phyloP scores from a whole-genome alignment of 2,329 filamentous ascomycete genomes.

The Venturia pyrina region DNA sequence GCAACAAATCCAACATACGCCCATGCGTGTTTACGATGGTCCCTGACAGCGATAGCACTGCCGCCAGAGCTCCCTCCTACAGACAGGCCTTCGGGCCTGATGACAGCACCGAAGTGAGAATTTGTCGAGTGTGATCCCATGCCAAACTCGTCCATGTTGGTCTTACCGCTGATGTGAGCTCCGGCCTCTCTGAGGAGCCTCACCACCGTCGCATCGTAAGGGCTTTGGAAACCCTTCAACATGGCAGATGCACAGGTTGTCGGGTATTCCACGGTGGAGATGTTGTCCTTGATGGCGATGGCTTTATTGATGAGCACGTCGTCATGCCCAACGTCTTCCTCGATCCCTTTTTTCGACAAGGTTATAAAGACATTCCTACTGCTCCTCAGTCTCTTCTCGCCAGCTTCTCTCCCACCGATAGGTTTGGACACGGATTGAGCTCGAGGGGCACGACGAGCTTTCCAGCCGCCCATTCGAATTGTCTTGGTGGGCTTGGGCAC shows the following conservation, averaged over 20 bases:
- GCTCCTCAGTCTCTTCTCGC: background rate
- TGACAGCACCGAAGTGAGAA: slow-evolving; percentile 57
- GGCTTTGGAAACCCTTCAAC: slow-evolving; percentile 57
- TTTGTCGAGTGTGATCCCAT: slow-evolving; percentile 78
- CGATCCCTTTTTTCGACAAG: too few species aligned
- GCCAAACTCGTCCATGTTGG: slow-evolving; percentile 91
- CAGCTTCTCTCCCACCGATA: background rate
- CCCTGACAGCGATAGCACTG: slow-evolving; percentile 70
- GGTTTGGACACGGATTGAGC: background rate
- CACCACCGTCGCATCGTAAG: slow-evolving; percentile 76
- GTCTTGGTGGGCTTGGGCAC: background rate
- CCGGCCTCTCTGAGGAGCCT: slow-evolving; percentile 53
- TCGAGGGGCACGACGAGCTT: background rate
- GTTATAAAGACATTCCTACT: background rate
- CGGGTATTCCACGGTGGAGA: slow-evolving; percentile 32
- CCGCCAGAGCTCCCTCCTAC: slow-evolving; percentile 89
- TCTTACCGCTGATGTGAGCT: slow-evolving; percentile 62
- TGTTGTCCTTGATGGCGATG: slow-evolving; percentile 42
- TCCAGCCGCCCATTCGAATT: background rate
- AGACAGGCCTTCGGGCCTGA: slow-evolving; percentile 36
- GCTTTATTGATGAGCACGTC: background rate
- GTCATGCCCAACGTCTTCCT: background rate
- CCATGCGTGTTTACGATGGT: slow-evolving; percentile 42
- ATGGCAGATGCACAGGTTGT: slow-evolving; percentile 80
- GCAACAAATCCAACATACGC: slow-evolving; percentile 33